Conservation (phyloP, 1,139 yeast genomes). For the Diutina ranongensis region DNA sequence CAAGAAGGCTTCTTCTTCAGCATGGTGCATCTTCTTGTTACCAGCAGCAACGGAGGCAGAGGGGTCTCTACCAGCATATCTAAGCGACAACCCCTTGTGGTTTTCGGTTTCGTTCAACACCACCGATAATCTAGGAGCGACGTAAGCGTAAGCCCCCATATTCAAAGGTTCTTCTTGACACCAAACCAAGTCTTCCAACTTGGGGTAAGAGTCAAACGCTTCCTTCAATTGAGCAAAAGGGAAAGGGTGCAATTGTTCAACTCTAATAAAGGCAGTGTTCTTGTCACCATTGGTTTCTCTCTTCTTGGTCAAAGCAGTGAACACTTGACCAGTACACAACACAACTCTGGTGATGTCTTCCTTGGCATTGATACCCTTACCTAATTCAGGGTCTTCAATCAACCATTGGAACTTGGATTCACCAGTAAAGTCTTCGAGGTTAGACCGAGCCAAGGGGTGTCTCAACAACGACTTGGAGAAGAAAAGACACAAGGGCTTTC, state of each 20-base stretch:
- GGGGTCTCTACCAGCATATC: slow-evolving; percentile 98
- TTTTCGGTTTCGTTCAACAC: slow-evolving; percentile 62
- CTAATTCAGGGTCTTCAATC: slow-evolving; percentile 82
- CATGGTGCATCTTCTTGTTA: slow-evolving; percentile 73
- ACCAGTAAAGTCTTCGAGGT: slow-evolving; percentile 73
- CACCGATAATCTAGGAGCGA: slow-evolving; percentile 71
- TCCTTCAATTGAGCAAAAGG: slow-evolving; percentile 93
- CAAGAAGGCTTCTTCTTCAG: slow-evolving; percentile 84
- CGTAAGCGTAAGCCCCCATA: slow-evolving; percentile 84
- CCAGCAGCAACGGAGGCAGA: slow-evolving; percentile 99
- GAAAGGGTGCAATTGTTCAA: slow-evolving; percentile 98
- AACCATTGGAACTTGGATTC: slow-evolving; percentile 93
- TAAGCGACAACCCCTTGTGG: slow-evolving; percentile 44
- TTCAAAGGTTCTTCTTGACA: slow-evolving; percentile 99
- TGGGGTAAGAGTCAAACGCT: slow-evolving; percentile 68
- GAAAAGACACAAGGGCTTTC: slow-evolving; percentile 85
- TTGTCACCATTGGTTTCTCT: slow-evolving; percentile 68
- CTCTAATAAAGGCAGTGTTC: slow-evolving; percentile 75
- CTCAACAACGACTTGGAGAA: slow-evolving; percentile 92
- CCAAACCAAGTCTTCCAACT: slow-evolving; percentile 83
- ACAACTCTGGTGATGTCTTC: slow-evolving; percentile 85
- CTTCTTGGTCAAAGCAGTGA: slow-evolving; percentile 80
- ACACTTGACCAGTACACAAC: slow-evolving; percentile 87
- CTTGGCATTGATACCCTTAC: slow-evolving; percentile 61
- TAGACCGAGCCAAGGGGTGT: slow-evolving; percentile 94